phyloP scores from a whole-genome alignment of 169 alveolate species.

The Cryptosporidium canis region DNA sequence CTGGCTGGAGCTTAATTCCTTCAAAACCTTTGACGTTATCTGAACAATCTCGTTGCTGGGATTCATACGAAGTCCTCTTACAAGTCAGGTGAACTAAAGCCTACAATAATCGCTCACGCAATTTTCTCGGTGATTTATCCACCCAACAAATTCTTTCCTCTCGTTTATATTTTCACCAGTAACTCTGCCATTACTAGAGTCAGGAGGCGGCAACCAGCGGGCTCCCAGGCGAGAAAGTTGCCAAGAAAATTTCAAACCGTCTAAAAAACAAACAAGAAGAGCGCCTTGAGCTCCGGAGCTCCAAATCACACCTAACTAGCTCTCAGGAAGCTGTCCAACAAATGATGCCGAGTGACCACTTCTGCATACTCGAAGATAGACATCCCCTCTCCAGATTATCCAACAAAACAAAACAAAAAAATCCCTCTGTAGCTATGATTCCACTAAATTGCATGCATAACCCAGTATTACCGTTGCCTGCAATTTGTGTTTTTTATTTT shows the following conservation, averaged over 20 bases:
- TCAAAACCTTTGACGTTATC: neutral
- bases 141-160: neutral
- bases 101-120: neutral
- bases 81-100: neutral
- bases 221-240: neutral
- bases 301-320: too few relatives aligned
- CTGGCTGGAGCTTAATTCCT: neutral
- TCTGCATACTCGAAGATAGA: too few relatives aligned
- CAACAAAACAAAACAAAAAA: too few relatives aligned
- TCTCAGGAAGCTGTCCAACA: too few relatives aligned
- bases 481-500: neutral
- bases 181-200: neutral
- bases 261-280: neutral
- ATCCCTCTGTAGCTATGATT: too few relatives aligned
- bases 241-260: neutral
- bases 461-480: neutral
- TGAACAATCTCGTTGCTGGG: neutral
- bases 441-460: neutral
- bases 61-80: neutral
- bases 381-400: too few relatives aligned
- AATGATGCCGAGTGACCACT: too few relatives aligned
- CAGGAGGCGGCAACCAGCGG: neutral
- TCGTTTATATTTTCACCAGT: neutral
- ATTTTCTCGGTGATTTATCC: neutral
- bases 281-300: too few relatives aligned